Conservation (phyloP, 306 rosid species). For the Carpinus viminea region DNA sequence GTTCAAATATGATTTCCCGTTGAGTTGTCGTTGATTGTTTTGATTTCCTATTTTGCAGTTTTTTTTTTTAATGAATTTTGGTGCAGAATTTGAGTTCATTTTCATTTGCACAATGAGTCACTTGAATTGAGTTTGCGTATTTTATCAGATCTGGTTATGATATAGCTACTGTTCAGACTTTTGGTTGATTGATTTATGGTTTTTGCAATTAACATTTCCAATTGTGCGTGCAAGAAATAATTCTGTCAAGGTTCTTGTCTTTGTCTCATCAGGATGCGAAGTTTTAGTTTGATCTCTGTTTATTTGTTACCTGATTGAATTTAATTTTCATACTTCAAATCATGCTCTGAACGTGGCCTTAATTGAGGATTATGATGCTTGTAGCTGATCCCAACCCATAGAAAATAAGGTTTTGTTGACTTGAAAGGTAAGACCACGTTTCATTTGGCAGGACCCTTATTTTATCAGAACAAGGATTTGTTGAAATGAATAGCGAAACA, state of each 20-base stretch:
- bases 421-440: too few relatives aligned
- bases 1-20: background rate
- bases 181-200: background rate
- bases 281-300: background rate
- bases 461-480: too few relatives aligned
- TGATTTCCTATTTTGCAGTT: background rate
- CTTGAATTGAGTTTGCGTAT: background rate
- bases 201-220: background rate
- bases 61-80: background rate
- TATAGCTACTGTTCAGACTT: background rate
- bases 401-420: too few relatives aligned
- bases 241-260: background rate
- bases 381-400: background rate
- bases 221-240: background rate
- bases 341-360: background rate
- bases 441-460: too few relatives aligned
- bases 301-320: too few relatives aligned
- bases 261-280: background rate
- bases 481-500: too few relatives aligned
- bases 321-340: background rate
- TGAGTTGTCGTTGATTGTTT: background rate
- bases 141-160: conserved; percentile 46
- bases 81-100: conserved; percentile 17
- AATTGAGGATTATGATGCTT: background rate
- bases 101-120: background rate